These are phyloP conservation scores for Colletotrichum nymphaeae DNA, from an alignment of 2,329 filamentous ascomycete genomes.

Conservation along the genomic window DNA sequence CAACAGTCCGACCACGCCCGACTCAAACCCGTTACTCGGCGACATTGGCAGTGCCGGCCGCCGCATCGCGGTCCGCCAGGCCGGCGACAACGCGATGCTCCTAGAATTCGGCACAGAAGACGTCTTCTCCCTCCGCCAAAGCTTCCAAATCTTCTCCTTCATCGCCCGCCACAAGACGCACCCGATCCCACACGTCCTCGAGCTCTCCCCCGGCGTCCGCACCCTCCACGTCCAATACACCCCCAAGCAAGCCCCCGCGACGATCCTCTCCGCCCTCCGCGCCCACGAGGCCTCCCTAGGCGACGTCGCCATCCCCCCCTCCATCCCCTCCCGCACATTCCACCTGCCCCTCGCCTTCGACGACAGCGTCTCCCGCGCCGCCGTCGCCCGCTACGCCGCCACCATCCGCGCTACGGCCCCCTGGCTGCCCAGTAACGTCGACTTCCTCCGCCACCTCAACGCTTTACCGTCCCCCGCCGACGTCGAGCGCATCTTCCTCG, in stretches of 20 bases:
- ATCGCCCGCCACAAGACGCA: constrained; percentile 43
- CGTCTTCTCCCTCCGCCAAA: constrained; percentile 46
- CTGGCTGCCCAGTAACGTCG: constrained; percentile 71
- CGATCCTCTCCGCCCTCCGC: constrained; percentile 38
- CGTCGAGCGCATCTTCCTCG: constrained; percentile 42
- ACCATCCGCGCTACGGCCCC: constrained; percentile 71
- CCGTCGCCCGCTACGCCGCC: constrained; percentile 69
- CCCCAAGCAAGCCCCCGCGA: constrained; percentile 33
- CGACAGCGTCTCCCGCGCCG: constrained; percentile 55
- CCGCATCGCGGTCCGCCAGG: constrained; percentile 42
- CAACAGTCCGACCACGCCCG: neutral
- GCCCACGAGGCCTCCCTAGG: constrained; percentile 41
- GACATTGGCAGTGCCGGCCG: constrained; percentile 35
- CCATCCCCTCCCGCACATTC: constrained; percentile 45
- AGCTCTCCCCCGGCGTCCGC: constrained; percentile 48
- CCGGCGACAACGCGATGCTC: constrained; percentile 48
- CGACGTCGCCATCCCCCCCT: constrained; percentile 27
- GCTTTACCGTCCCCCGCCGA: constrained; percentile 40
- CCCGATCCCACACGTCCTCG: constrained; percentile 44
- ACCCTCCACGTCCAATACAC: constrained; percentile 47
- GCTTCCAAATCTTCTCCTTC: constrained; percentile 48
- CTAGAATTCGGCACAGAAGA: constrained; percentile 46
- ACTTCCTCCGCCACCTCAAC: constrained; percentile 58
- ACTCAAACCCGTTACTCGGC: constrained; percentile 27
- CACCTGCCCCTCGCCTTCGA: constrained; percentile 52